Conservation (phyloP, 352 stramenopile genomes). For the Aphanomyces invadans region DNA sequence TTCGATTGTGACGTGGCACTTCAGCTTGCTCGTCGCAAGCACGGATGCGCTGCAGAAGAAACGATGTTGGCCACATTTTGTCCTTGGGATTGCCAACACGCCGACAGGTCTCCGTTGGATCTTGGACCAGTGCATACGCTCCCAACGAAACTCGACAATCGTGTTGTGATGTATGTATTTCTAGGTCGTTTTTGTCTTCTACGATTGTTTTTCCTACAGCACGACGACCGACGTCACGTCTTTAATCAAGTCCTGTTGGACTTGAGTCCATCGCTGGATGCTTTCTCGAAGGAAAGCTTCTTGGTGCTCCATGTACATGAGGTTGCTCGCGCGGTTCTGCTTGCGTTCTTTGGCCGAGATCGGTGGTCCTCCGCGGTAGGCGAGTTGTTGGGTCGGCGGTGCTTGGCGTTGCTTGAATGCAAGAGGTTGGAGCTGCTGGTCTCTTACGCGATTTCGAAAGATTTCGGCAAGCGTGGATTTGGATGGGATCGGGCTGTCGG, state of each 20-base stretch:
- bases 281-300: slow-evolving; percentile 18
- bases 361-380: no score
- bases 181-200: no score
- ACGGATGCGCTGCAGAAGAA: no score
- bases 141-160: no score
- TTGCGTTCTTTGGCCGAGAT: not conserved
- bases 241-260: slow-evolving; percentile 8
- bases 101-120: no score
- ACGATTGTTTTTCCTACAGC: slow-evolving; percentile 1
- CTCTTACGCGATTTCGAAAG: slow-evolving; percentile 15
- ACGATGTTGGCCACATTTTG: no score
- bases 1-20: no score
- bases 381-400: not conserved
- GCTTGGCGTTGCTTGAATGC: not conserved
- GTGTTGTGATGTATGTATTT: no score
- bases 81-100: no score
- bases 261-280: slow-evolving; percentile 9
- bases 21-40: no score
- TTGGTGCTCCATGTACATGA: slow-evolving; percentile 9
- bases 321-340: not conserved
- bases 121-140: no score
- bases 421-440: slow-evolving; percentile 4
- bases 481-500: not conserved
- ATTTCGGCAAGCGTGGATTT: slow-evolving; percentile 15
- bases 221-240: slow-evolving; percentile 17